These are phyloP conservation scores for Candida khao-thaluensis DNA, from an alignment of 805 yeast species.

Conservation along the genomic window DNA sequence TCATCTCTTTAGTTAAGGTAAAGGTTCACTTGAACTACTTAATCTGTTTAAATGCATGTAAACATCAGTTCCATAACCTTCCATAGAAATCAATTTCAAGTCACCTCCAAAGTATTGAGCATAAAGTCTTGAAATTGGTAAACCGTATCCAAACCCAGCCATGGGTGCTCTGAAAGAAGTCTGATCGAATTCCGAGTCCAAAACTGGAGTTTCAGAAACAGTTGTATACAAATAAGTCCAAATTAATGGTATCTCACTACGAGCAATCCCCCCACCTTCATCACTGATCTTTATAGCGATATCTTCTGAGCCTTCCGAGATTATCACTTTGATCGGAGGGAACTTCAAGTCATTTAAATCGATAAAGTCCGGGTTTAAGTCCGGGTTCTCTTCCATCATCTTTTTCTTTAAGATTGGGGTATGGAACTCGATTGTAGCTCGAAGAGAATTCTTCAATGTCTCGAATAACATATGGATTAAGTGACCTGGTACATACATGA, in stretches of 20 bases:
- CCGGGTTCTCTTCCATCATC: constrained; percentile 43
- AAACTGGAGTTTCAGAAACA: constrained; percentile 66
- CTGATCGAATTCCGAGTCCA: constrained; percentile 57
- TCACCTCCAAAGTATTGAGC: constrained; percentile 93
- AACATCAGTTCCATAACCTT: constrained; percentile 92
- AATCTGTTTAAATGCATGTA: constrained; percentile 81
- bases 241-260: constrained; percentile 77
- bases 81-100: constrained; percentile 83
- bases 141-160: constrained; percentile 93
- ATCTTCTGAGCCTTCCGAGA: constrained; percentile 86
- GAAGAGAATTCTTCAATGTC: constrained; percentile 77
- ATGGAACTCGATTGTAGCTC: constrained; percentile 87
- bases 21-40: constrained; percentile 70
- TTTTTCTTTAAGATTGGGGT: constrained; percentile 47
- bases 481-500: constrained; percentile 93
- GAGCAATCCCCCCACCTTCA: constrained; percentile 92
- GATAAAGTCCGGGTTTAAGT: constrained; percentile 31
- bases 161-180: constrained; percentile 81
- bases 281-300: constrained; percentile 88
- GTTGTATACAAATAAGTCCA: constrained; percentile 94
- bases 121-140: constrained; percentile 81
- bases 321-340: constrained; percentile 84
- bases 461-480: constrained; percentile 89
- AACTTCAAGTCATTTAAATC: constrained; percentile 64
- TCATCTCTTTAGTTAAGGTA: constrained; percentile 32